phyloP scores from a whole-genome alignment of 1,284 basidiomycete species.

The Leucoagaricus sp. region DNA sequence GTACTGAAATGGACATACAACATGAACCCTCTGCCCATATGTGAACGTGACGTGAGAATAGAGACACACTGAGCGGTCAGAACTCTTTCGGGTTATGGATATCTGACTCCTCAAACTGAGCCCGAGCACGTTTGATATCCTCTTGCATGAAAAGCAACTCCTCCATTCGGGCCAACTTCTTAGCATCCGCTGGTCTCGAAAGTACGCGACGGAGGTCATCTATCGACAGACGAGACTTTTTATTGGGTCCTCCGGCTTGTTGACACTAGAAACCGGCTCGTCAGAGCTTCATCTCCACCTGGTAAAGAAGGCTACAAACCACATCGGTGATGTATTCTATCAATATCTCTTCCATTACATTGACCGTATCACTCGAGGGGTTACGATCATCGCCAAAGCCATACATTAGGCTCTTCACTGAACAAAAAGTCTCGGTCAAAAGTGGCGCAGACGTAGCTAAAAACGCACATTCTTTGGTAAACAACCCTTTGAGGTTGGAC shows the following conservation, averaged over 20 bases:
- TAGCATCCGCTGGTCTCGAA: slow-evolving; percentile 76
- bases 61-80: slow-evolving; percentile 17
- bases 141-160: slow-evolving; percentile 90
- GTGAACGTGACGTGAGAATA: background rate
- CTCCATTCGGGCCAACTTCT: slow-evolving; percentile 87
- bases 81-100: slow-evolving; percentile 53
- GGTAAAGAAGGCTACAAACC: slow-evolving; percentile 47
- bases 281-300: slow-evolving; percentile 11
- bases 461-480: slow-evolving; percentile 75
- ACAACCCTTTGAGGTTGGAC: slow-evolving; percentile 68
- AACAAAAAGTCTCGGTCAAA: slow-evolving; percentile 13
- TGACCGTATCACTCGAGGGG: slow-evolving; percentile 84
- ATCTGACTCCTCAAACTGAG: slow-evolving; percentile 73
- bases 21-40: background rate
- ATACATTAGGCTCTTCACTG: slow-evolving; percentile 90
- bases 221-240: slow-evolving; percentile 72
- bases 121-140: slow-evolving; percentile 86
- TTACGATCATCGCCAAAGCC: slow-evolving; percentile 93
- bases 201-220: slow-evolving; percentile 80
- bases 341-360: slow-evolving; percentile 92
- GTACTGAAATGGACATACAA: background rate
- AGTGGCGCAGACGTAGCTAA: background rate
- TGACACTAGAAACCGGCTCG: slow-evolving; percentile 54
- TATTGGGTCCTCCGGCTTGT: slow-evolving; percentile 65
- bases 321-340: slow-evolving; percentile 91